These are phyloP conservation scores for Camillea tinctor DNA, from an alignment of 2,329 filamentous ascomycete species.

Conservation along the genomic window DNA sequence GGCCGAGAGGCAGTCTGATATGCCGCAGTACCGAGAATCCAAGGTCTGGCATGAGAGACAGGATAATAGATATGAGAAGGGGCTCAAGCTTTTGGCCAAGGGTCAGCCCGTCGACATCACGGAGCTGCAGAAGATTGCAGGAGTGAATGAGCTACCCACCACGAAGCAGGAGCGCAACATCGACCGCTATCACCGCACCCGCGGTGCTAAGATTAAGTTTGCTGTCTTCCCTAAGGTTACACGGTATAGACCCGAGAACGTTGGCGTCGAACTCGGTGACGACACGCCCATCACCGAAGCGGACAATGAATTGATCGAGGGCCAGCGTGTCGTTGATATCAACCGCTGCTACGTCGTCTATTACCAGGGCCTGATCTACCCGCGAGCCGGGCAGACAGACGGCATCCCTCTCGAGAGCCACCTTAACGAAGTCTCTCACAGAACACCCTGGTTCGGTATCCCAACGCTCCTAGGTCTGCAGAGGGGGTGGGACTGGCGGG, in stretches of 20 bases:
- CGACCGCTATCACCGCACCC: slow-evolving; percentile 21
- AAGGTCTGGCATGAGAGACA: slow-evolving; percentile 16
- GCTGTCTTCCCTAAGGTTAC: slow-evolving; percentile 33
- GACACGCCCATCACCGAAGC: not conserved
- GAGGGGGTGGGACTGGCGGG: not conserved
- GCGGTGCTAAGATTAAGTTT: slow-evolving; percentile 33
- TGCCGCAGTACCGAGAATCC: slow-evolving; percentile 22
- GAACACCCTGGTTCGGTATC: not conserved
- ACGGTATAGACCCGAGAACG: slow-evolving; percentile 26
- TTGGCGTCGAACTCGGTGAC: slow-evolving; percentile 7
- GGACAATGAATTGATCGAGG: slow-evolving; percentile 14
- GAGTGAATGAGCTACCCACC: not conserved
- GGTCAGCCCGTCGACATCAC: not conserved
- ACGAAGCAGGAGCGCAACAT: not conserved
- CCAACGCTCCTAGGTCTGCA: not conserved
- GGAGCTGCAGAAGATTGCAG: not conserved
- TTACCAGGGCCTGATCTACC: slow-evolving; percentile 33
- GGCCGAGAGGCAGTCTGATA: slow-evolving; percentile 25
- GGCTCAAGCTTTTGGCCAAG: not conserved
- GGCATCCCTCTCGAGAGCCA: slow-evolving; percentile 19
- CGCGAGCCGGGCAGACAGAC: slow-evolving; percentile 10
- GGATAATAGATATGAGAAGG: not conserved
- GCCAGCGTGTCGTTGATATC: slow-evolving; percentile 26
- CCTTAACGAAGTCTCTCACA: slow-evolving; percentile 1
- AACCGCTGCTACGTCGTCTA: slow-evolving; percentile 28